Evolutionary conservation across 768 basidiomycete genomes (phyloP), one percentile per base, ranked within the genome.

Genomic region (Termitomyces titanicus): DNA sequence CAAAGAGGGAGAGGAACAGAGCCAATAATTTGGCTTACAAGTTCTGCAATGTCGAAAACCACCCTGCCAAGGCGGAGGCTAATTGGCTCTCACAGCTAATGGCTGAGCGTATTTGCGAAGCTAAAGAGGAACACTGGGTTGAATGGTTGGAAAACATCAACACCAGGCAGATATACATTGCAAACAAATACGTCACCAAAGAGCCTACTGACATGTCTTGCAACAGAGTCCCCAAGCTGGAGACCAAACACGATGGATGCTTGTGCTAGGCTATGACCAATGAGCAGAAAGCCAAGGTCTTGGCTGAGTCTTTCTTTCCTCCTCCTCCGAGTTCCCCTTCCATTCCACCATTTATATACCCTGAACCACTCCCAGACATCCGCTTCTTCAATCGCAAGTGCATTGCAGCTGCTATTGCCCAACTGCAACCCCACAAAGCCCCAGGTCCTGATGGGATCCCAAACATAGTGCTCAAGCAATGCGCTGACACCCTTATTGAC

Each of bases 341-440:
- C 3, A 3, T 47, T 2, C 47, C 48, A 1, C 2, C 3, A 0
- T 35, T 54, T 9, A 4, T 9, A 17, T 64, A 61, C 51, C 61
- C 63, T 2, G 6, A n/a, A 10, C 33, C 47, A 25, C 31, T 47
- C 5, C 10, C 29, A 1, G 11, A 9, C 24, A 20, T 35, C 3
- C 5, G 5, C 5, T 31, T 22, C 34, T 48, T 48, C 20, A 34
- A 13, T 18, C 1, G 18, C 1, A 18, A 24, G 11, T 10, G 10
- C 10, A 48, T 48, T 20, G 47, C 47, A 1, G 20, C 17, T 5
- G 45, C 25, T 25, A 61, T 70, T 5, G n/a, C 24, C 1, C 29
- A 52, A 0, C 63, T 72, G 10, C 55, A 57, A 10, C 55, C 63
- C 0, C 65, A 62, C 61, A 72, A 71, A 50, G 70, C 67, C 0